Base-by-base conservation (phyloP, 2,329 filamentous ascomycete genomes). In the Trichoderma polysporum region DNA sequence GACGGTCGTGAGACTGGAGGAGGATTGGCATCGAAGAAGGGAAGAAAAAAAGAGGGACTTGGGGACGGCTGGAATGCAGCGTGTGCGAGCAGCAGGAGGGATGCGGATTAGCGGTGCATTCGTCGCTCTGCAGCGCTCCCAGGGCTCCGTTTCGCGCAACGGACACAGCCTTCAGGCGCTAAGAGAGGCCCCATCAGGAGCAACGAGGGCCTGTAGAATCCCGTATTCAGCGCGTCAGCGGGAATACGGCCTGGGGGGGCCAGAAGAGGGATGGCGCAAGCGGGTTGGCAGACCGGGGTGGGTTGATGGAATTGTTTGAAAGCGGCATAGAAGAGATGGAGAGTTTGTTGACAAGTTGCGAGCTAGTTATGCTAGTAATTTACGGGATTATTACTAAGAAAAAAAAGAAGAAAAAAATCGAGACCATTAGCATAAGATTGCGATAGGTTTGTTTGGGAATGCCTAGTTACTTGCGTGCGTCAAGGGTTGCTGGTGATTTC, bases 171-270 rank as follows among this genome's bases (percentile, higher is more conserved):
- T 52, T 19, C 60, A 39, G 50, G 60, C 60, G 60, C 60, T 41
- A 63, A 54, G 60, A 53, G 31, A 25, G n/a, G 49, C 60, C 49
- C 59, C 60, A 41, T 63, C 60, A 29, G 60, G 60, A 63, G 60
- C 60, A 54, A 41, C 60, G 60, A 65, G 61, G 50, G 61, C 61
- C 52, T 56, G 52, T 65, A 39, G 52, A 47, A 47, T 47, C 61
- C 61, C 61, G 61, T 65, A 65, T 65, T 65, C 61, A 65, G 61
- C 33, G 29, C 62, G 62, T 58, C 53, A 65, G 62, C 62, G 62
- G 62, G 53, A 56, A 65, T 65, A 35, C 53, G 62, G 41, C 31
- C n/a, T 31, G 41, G 59, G 41, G 41, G 6, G 17, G 39, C 25
- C 27, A 27, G 45, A 56, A 15, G 33, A 12, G 52, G 50, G n/a